Base-by-base conservation (phyloP, 768 basidiomycete genomes). In the Pleurotus tuoliensis region DNA sequence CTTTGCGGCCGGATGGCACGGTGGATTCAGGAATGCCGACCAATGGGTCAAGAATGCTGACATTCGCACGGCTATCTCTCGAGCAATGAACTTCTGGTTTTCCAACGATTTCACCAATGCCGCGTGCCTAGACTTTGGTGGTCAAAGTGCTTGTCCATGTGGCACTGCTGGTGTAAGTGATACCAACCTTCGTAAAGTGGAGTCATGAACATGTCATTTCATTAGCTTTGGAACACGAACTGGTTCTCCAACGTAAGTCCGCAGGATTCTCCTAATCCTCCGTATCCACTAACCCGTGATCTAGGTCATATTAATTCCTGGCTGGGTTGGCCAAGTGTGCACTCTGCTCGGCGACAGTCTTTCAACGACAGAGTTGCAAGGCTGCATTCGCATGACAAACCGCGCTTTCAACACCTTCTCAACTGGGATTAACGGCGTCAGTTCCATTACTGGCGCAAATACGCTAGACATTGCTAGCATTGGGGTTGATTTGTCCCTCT, bases 21-120 rank as follows among this genome's bases (percentile, higher is more conserved):
- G 81, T 11, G 81, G 80, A 2, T 58, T 77, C 22, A 57, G 63
- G 34, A 72, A 71, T 44, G 73, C 72, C 1, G 67, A 69, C 4
- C 64, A 74, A 57, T 79, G 66, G 50, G 69, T 68, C 2, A 67
- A 73, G 18, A 67, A 75, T 55, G 56, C 73, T 3, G 49, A 63
- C 0, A 58, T 78, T 0, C 65, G 72, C 20, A 58, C 63, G 5
- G 69, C 70, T 1, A 73, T 76, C 9, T 68, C 68, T 1, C 54
- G 58, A 1, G 81, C 76, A 0, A 77, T 83, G 73, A 71, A 77
- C 46, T 76, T 70, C 58, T 84, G 82, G 82, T 83, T 82, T 56
- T 52, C 57, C 9, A 76, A 76, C 56, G 82, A 84, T 61, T 83
- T 78, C 59, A 76, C 73, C 9, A 69, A 72, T 39, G 57, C 64